Evolutionary conservation across 2,329 filamentous ascomycete genomes (phyloP), one percentile per base, ranked within the genome.

Genomic region (Nannizzia gypsea): DNA sequence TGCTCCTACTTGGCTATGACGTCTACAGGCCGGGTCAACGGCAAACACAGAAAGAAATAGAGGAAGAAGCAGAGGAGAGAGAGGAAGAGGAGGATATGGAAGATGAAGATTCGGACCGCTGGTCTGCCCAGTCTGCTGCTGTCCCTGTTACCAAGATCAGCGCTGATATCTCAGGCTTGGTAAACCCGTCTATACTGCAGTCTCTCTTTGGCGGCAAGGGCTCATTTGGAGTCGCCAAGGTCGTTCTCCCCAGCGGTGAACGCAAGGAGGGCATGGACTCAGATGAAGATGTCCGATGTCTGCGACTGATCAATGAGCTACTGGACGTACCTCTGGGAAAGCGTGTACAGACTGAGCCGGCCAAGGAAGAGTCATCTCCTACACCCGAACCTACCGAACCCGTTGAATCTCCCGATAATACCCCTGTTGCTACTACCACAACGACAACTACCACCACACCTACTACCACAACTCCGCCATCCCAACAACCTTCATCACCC

Each of bases 1-100:
- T 40, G 36, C 67, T 72, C 42, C 69, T 78, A 61, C 69, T 82
- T 59, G 79, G 79, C 1, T 84, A 83, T 64, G 81, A 84, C 59
- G 78, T 81, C 13, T 80, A 81, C 59, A 62, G 73, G 63, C 63
- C 70, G 66, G 60, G 65, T 64, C 60, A 64, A 66, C 71, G 55
- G 20, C 67, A 66, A n/a, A 60, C 66, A 17, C 67, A 65, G 61
- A 70, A 74, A 57, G 72, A 74, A 50, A 77, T 78, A 34, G 76
- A 79, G 15, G 69, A 71, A n/a, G 68, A 70, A 11, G 72, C 74
- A 3, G 77, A 78, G 1, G 66, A 70, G n/a, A 70, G 75, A 34
- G 66, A 69, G 8, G 62, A 64, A 54, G 66, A 68, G 66, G 17
- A 64, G 67, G 31, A 60, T n/a, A 24, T 17, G 15, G 61, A 62